These are phyloP conservation scores for Maudiozyma bulderi DNA, from an alignment of 805 yeast species.

Conservation along the genomic window DNA sequence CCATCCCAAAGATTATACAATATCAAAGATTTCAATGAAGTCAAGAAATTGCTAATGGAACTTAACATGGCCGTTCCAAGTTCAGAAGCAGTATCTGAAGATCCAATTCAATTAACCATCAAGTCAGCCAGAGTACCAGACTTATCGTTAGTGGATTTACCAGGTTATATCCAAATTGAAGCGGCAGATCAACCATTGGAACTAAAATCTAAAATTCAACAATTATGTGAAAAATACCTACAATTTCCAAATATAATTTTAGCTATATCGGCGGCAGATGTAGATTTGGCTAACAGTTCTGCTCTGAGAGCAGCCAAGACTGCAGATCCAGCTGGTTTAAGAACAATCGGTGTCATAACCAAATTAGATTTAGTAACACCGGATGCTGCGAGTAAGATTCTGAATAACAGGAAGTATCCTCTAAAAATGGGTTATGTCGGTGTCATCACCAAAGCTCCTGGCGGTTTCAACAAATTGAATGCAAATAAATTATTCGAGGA, in stretches of 20 bases:
- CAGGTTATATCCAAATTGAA: conserved; percentile 95
- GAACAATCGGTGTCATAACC: conserved; percentile 94
- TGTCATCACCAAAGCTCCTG: conserved; percentile 80
- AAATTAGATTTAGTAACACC: conserved; percentile 87
- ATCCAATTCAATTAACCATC: conserved; percentile 87
- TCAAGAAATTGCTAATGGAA: conserved; percentile 78
- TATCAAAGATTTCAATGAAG: conserved; percentile 79
- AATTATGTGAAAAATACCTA: conserved; percentile 74
- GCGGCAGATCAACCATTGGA: conserved; percentile 92
- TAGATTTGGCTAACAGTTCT: conserved; percentile 91
- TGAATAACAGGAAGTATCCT: conserved; percentile 78
- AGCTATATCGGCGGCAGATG: conserved; percentile 97
- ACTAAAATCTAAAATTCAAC: conserved; percentile 67
- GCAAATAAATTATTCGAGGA: conserved; percentile 14
- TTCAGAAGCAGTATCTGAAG: conserved; percentile 77
- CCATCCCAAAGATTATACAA: conserved; percentile 80
- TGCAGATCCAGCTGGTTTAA: conserved; percentile 89
- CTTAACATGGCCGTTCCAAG: conserved; percentile 87
- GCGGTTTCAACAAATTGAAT: conserved; percentile 3
- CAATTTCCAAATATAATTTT: conserved; percentile 88
- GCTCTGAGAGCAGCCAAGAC: conserved; percentile 82
- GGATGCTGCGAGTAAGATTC: conserved; percentile 51
- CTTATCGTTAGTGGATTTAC: conserved; percentile 85
- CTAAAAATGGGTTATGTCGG: conserved; percentile 96
- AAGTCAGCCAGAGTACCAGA: conserved; percentile 89